These are phyloP conservation scores for Narthecium ossifragum DNA, from an alignment of 106 monocot genomes.

Conservation along the genomic window DNA sequence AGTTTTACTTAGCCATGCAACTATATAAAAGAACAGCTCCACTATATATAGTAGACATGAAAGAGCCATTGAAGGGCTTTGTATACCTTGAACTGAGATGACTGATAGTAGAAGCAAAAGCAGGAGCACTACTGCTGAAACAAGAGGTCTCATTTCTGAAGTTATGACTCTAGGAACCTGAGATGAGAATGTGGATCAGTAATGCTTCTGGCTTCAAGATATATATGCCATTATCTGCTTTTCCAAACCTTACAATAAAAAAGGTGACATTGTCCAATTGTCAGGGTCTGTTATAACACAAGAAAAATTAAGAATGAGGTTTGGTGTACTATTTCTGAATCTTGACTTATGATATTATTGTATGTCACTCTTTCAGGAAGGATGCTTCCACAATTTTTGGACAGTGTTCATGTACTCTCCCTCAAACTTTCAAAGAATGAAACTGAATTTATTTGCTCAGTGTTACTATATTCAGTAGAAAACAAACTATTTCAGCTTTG, in stretches of 20 bases:
- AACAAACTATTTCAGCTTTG: not conserved
- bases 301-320: not conserved
- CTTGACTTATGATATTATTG: not conserved
- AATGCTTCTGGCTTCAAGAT: not conserved
- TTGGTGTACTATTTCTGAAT: not conserved
- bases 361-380: constrained; percentile 3
- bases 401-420: not conserved
- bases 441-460: not conserved
- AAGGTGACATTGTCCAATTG: not conserved
- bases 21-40: no score
- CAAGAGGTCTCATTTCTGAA: not conserved
- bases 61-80: no score
- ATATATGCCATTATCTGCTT: not conserved
- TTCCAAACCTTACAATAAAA: not conserved
- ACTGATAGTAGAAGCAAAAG: not conserved
- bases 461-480: not conserved
- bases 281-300: not conserved
- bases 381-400: constrained; percentile 1
- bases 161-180: not conserved
- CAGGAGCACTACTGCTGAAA: not conserved
- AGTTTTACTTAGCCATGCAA: not conserved
- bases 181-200: not conserved
- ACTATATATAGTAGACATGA: no score
- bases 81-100: not conserved
- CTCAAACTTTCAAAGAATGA: not conserved